These are phyloP conservation scores for Zygnema cylindricum DNA, from an alignment of 139 green algal genomes.

Conservation along the genomic window DNA sequence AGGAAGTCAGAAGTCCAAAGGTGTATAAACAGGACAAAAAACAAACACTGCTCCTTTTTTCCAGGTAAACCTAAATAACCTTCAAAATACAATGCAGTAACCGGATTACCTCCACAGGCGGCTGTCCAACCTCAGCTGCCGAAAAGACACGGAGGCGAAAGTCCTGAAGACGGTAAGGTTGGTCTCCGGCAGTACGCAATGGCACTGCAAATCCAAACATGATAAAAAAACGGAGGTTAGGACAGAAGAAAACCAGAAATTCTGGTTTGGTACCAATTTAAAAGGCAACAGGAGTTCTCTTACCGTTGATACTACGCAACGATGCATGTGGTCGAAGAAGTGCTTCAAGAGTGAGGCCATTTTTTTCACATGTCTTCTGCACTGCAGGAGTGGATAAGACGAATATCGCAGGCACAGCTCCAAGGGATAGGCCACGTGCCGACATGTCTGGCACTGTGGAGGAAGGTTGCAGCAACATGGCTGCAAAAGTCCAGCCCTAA, in stretches of 20 bases:
- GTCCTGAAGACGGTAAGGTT: constrained; percentile 75
- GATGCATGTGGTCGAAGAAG: background rate
- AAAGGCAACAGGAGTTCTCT: background rate
- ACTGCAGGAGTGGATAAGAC: background rate
- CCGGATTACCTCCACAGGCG: constrained; percentile 75
- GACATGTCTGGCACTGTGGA: too few species aligned
- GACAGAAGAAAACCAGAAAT: background rate
- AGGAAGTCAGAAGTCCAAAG: too few species aligned
- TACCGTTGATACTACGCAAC: background rate
- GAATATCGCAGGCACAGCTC: background rate
- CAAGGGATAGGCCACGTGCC: too few species aligned
- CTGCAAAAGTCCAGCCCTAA: too few species aligned
- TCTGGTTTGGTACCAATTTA: background rate
- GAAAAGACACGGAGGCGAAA: constrained; percentile 77
- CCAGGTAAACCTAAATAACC: too few species aligned
- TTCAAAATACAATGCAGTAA: too few species aligned
- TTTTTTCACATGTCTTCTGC: background rate
- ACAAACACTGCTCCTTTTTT: too few species aligned
- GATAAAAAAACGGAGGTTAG: background rate
- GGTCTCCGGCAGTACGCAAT: constrained; percentile 75
- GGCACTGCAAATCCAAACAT: constrained; percentile 63
- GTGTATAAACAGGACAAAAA: too few species aligned
- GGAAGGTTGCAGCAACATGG: too few species aligned
- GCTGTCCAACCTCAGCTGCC: constrained; percentile 71
- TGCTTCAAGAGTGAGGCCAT: background rate